A percentile compares a stretch with the other conserved stretches of the same genome.
Evolutionary conservation across 805 yeast genomes (phyloP).

Genomic region (Candida khao-thaluensis): DNA sequence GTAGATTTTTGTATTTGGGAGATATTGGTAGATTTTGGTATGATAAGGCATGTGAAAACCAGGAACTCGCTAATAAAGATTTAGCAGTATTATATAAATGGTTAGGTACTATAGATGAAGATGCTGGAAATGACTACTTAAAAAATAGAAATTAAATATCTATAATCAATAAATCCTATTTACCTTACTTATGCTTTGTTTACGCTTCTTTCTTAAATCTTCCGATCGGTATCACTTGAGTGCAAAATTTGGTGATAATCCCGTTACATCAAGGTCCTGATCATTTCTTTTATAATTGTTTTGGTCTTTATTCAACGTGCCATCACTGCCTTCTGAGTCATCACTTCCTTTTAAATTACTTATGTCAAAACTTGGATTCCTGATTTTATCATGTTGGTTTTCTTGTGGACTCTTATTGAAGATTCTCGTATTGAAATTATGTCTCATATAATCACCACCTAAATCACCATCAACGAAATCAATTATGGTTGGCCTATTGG

Average conservation of each 20-base stretch:
- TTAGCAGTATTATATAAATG: constrained; percentile 44
- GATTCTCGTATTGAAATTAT: constrained; percentile 14
- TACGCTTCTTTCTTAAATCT: too few species aligned
- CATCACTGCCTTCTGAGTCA: constrained; percentile 7
- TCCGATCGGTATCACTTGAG: too few species aligned
- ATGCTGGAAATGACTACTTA: constrained; percentile 5
- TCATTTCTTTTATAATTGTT: background rate
- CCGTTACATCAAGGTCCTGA: constrained; percentile 14
- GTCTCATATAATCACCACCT: constrained; percentile 18
- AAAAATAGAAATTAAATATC: constrained; percentile 1
- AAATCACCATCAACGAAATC: constrained; percentile 28
- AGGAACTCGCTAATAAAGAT: constrained; percentile 40
- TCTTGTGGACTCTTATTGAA: constrained; percentile 12
- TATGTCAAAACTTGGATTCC: constrained; percentile 21
- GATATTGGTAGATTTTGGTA: constrained; percentile 41
- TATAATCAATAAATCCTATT: too few species aligned
- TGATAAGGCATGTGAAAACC: constrained; percentile 42
- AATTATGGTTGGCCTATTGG: constrained; percentile 17
- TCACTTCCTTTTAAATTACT: constrained; percentile 7
- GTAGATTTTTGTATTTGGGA: constrained; percentile 38
- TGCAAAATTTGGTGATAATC: constrained; percentile 12
- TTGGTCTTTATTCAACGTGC: background rate
- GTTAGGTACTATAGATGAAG: constrained; percentile 27
- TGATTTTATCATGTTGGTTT: constrained; percentile 1
- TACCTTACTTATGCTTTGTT: too few species aligned